A percentile compares a stretch with the other conserved stretches of the same genome.
Conservation (phyloP, 2,329 filamentous ascomycete genomes). For the Talaromyces verruculosus region DNA sequence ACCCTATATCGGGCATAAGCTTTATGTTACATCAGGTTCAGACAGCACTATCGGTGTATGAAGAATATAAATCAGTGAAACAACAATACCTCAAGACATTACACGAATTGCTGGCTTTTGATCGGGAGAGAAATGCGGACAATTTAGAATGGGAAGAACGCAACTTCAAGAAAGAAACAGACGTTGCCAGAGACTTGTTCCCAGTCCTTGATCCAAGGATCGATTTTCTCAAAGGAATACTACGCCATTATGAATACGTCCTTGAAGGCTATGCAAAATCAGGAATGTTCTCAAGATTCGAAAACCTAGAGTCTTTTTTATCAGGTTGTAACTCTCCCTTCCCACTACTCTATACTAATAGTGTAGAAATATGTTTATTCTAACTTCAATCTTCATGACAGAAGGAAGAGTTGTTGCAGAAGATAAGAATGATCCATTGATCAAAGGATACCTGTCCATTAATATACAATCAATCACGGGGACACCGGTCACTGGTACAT, state of each 20-base stretch:
- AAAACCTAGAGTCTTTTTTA: conserved; percentile 12
- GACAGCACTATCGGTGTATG: not conserved
- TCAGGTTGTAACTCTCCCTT: not conserved
- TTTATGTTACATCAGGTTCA: conserved; percentile 8
- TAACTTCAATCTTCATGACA: not conserved
- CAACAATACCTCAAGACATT: not conserved
- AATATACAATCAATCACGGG: conserved; percentile 7
- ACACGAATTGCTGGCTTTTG: not conserved
- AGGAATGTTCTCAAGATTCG: conserved; percentile 7
- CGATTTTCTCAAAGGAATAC: not conserved
- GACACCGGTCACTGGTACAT: not conserved
- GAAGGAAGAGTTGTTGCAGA: conserved; percentile 2
- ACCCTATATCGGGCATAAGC: conserved; percentile 3
- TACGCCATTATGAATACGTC: not conserved
- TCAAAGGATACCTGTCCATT: conserved; percentile 6
- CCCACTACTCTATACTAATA: not conserved
- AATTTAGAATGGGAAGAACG: not conserved
- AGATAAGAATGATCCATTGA: not conserved
- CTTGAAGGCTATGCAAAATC: not conserved
- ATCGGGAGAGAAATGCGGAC: not conserved
- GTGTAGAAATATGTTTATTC: not conserved
- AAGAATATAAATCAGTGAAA: not conserved
- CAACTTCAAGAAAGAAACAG: not conserved
- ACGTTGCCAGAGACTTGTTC: not conserved
- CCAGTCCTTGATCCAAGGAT: conserved; percentile 4